These are phyloP conservation scores for Flaveria trinervia DNA, from an alignment of 129 eudicot genomes.

Conservation along the genomic window DNA sequence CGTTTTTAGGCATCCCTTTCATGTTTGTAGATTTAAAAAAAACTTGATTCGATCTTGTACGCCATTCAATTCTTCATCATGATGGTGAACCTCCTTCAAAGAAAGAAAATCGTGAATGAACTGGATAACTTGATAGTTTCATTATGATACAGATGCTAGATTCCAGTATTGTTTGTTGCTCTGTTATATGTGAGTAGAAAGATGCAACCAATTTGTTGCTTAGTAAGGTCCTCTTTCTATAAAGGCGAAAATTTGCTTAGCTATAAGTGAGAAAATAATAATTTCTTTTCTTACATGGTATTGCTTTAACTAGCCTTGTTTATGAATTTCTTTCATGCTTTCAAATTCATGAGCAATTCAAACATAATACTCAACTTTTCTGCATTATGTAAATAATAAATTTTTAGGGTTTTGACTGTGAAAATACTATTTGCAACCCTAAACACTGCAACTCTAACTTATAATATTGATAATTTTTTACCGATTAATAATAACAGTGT, in stretches of 20 bases:
- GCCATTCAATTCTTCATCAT: background rate
- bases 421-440: background rate
- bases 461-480: background rate
- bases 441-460: background rate
- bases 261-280: background rate
- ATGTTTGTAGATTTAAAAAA: background rate
- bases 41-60: background rate
- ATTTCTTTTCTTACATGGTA: background rate
- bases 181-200: background rate
- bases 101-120: background rate
- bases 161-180: background rate
- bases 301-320: background rate
- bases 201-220: slow-evolving; percentile 9
- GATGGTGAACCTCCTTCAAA: background rate
- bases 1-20: background rate
- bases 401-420: background rate
- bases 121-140: background rate
- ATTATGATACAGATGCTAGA: background rate
- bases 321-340: background rate
- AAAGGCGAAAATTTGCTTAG: background rate
- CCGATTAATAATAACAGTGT: background rate
- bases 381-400: background rate
- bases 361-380: background rate
- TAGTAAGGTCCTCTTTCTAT: background rate
- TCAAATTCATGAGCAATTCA: background rate